A percentile compares a stretch with the other conserved stretches of the same genome.
These are phyloP conservation scores for Monotropa hypopitys DNA, from an alignment of 179 eudicot species.

Conservation along the genomic window DNA sequence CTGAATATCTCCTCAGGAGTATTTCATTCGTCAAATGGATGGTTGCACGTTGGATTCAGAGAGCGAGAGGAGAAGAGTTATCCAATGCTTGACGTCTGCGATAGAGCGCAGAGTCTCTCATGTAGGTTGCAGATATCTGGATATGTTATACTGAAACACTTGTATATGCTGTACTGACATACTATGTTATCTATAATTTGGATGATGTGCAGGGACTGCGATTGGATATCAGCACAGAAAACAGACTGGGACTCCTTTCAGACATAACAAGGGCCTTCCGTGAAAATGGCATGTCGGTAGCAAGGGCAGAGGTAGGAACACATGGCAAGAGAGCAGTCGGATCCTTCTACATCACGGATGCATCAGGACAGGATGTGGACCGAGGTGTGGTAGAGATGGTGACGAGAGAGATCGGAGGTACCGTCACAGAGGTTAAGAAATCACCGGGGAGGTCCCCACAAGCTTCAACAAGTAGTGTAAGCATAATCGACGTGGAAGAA, in stretches of 20 bases:
- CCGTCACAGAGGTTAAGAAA: slow-evolving; percentile 10
- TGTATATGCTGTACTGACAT: no score
- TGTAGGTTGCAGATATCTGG: slow-evolving; percentile 22
- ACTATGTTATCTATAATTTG: background rate
- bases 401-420: slow-evolving; percentile 26
- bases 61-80: slow-evolving; percentile 33
- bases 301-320: slow-evolving; percentile 53
- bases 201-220: slow-evolving; percentile 44
- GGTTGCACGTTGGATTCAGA: slow-evolving; percentile 46
- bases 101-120: slow-evolving; percentile 67
- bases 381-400: slow-evolving; percentile 19
- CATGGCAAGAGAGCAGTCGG: slow-evolving; percentile 49
- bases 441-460: slow-evolving; percentile 7
- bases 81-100: slow-evolving; percentile 59
- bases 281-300: slow-evolving; percentile 57
- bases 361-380: slow-evolving; percentile 20
- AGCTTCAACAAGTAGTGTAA: background rate
- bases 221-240: slow-evolving; percentile 43
- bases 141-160: background rate
- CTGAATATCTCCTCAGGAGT: slow-evolving; percentile 38
- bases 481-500: slow-evolving; percentile 2
- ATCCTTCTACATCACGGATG: slow-evolving; percentile 46
- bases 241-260: slow-evolving; percentile 57
- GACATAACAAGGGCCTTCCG: slow-evolving; percentile 61
- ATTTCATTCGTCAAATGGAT: slow-evolving; percentile 51